Evolutionary conservation across 1,284 basidiomycete species (phyloP).

Genomic region (Mycena sp.): DNA sequence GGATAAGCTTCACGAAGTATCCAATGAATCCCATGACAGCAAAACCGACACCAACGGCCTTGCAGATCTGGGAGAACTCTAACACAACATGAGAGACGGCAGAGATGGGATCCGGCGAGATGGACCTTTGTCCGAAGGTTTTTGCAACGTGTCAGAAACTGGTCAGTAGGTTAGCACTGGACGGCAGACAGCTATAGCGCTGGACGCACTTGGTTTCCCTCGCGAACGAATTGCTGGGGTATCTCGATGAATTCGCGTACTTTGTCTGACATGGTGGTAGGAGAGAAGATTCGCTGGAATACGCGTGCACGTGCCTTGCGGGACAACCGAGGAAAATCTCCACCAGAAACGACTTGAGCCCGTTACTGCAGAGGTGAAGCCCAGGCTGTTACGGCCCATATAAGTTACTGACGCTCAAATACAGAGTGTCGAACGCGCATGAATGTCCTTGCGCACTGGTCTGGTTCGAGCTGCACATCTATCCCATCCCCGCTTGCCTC

Average conservation of each 20-base stretch:
- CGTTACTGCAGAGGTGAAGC: too few species aligned
- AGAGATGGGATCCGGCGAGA: slow-evolving; percentile 14
- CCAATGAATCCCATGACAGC: slow-evolving; percentile 99
- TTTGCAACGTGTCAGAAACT: slow-evolving; percentile 98
- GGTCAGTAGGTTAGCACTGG: slow-evolving; percentile 24
- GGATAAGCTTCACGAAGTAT: slow-evolving; percentile 95
- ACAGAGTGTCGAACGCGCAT: too few species aligned
- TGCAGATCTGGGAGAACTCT: slow-evolving; percentile 95
- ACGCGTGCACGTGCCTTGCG: slow-evolving; percentile 7
- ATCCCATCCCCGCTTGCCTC: slow-evolving; percentile 25
- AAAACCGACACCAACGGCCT: slow-evolving; percentile 94
- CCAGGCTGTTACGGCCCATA: too few species aligned
- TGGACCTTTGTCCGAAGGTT: slow-evolving; percentile 95
- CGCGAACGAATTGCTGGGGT: slow-evolving; percentile 91
- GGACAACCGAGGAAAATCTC: background rate
- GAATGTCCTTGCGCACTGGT: slow-evolving; percentile 61
- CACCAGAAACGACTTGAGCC: too few species aligned
- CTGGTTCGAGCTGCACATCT: slow-evolving; percentile 45
- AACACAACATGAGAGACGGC: slow-evolving; percentile 24
- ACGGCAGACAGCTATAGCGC: background rate
- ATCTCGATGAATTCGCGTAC: slow-evolving; percentile 91
- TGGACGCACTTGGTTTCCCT: slow-evolving; percentile 87
- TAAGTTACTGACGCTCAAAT: too few species aligned
- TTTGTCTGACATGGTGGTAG: slow-evolving; percentile 84
- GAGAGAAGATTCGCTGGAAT: slow-evolving; percentile 29